These are phyloP conservation scores for Capsella bursapastoris DNA, from an alignment of 345 rosid species.

Conservation along the genomic window DNA sequence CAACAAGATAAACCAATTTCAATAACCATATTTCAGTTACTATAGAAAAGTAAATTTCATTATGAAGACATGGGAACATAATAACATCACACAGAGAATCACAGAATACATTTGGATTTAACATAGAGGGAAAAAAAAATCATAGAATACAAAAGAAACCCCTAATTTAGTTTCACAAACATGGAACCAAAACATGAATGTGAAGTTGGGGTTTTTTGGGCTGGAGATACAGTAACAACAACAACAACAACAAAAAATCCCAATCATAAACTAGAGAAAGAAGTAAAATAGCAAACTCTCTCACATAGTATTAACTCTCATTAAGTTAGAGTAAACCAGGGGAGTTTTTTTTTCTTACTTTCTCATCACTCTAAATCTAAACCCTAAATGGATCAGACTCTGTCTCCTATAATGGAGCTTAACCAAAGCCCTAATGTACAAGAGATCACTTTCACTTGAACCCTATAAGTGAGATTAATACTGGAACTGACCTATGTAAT, in stretches of 20 bases:
- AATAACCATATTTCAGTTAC: constrained; percentile 2
- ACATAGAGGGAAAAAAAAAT: constrained; percentile 37
- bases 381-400: constrained; percentile 38
- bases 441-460: constrained; percentile 47
- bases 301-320: constrained; percentile 36
- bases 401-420: constrained; percentile 23
- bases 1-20: background rate
- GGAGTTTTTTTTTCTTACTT: constrained; percentile 39
- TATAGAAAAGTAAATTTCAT: constrained; percentile 16
- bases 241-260: background rate
- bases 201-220: constrained; percentile 12
- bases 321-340: constrained; percentile 34
- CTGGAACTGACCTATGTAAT: constrained; percentile 28
- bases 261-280: constrained; percentile 26
- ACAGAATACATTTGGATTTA: constrained; percentile 9
- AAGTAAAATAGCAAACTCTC: constrained; percentile 37
- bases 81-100: constrained; percentile 3
- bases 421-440: constrained; percentile 49
- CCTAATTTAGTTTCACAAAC: constrained; percentile 32
- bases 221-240: background rate
- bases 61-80: constrained; percentile 10
- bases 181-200: constrained; percentile 35
- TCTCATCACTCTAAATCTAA: constrained; percentile 34
- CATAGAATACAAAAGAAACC: constrained; percentile 16
- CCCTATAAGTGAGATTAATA: constrained; percentile 16